These are phyloP conservation scores for Volvox africanus DNA, from an alignment of 139 green algal species.

Conservation along the genomic window DNA sequence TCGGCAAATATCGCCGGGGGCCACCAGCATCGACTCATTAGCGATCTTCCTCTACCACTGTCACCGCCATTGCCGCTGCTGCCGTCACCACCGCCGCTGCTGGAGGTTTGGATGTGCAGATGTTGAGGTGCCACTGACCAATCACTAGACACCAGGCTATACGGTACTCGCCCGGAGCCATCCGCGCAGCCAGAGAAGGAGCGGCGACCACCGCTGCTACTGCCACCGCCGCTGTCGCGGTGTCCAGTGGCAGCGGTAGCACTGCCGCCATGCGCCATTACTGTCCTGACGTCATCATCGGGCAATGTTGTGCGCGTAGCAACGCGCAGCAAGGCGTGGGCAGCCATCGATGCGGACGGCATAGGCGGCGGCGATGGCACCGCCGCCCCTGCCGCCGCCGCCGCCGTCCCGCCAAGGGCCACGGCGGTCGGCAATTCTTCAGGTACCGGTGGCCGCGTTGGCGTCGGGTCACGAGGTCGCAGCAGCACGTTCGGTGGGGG, in stretches of 20 bases:
- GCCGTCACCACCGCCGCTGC: neutral
- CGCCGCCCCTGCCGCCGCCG: neutral
- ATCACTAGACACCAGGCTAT: conserved; percentile 8
- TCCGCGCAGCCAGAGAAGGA: neutral
- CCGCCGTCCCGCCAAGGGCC: too few relatives aligned
- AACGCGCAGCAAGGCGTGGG: too few relatives aligned
- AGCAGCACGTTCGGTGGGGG: conserved; percentile 38
- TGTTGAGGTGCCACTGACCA: neutral
- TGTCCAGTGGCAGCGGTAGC: neutral
- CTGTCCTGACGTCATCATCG: too few relatives aligned
- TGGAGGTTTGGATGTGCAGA: neutral
- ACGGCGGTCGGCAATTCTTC: neutral
- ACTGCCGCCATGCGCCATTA: too few relatives aligned
- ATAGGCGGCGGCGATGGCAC: neutral
- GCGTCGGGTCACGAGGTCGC: neutral
- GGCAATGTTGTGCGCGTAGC: too few relatives aligned
- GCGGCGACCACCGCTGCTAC: neutral
- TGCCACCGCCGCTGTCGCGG: neutral
- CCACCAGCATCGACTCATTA: conserved; percentile 16
- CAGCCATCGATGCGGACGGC: neutral
- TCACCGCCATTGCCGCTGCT: neutral
- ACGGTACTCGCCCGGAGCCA: neutral
- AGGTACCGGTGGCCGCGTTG: neutral
- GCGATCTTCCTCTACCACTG: neutral
- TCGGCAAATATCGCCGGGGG: neutral